Percentiles rank a stretch among this genome's conserved stretches.
Conservation (phyloP, 768 basidiomycete genomes). For the Paxillus ammoniavirescens region DNA sequence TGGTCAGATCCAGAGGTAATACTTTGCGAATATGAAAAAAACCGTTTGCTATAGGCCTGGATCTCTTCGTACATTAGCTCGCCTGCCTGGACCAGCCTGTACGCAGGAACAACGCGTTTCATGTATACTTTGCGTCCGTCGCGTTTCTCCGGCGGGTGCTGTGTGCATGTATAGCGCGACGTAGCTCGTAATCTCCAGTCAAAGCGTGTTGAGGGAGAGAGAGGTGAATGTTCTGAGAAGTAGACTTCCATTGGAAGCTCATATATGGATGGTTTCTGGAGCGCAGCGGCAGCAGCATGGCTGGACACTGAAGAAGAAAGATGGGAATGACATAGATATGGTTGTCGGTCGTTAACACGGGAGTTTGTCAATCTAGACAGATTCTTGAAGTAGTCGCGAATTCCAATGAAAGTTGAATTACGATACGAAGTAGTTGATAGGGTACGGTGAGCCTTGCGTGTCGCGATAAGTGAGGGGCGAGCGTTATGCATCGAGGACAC, state of each 20-base stretch:
- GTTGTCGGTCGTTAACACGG: not conserved
- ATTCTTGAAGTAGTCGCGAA: constrained; percentile 27
- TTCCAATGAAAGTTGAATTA: constrained; percentile 29
- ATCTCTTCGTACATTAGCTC: constrained; percentile 51
- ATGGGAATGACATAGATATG: not conserved
- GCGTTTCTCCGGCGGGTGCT: constrained; percentile 10
- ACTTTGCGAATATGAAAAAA: constrained; percentile 18
- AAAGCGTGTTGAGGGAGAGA: constrained; percentile 38
- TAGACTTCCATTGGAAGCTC: constrained; percentile 26
- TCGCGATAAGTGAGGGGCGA: constrained; percentile 2
- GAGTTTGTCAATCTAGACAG: constrained; percentile 11
- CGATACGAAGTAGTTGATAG: constrained; percentile 7
- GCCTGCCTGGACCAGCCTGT: constrained; percentile 30
- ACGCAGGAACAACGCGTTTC: constrained; percentile 40
- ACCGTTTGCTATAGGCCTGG: constrained; percentile 56
- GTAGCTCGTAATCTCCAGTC: constrained; percentile 61
- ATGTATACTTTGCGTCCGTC: constrained; percentile 23
- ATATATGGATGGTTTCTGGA: constrained; percentile 12
- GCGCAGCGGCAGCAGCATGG: constrained; percentile 7
- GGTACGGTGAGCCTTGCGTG: constrained; percentile 1
- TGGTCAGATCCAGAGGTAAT: not conserved
- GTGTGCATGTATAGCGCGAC: constrained; percentile 36
- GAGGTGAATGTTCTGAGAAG: constrained; percentile 30
- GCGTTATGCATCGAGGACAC: constrained; percentile 15
- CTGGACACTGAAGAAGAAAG: constrained; percentile 18